Conservation (phyloP, 495 filamentous ascomycete species). For the Penicillium crystallinum region DNA sequence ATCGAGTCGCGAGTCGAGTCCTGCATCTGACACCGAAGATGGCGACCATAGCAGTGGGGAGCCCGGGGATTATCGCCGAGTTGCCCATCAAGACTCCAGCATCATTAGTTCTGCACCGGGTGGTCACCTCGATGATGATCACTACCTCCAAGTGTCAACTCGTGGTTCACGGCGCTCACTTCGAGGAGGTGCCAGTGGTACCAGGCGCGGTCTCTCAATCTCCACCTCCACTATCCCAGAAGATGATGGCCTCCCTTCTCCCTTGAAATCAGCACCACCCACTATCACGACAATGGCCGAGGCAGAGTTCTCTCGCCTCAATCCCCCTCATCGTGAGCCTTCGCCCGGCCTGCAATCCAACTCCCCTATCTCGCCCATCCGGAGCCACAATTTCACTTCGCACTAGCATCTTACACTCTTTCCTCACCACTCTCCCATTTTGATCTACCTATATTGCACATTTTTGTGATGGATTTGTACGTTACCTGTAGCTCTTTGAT, state of each 20-base stretch:
- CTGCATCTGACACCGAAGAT: conserved; percentile 31
- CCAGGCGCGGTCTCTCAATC: conserved; percentile 30
- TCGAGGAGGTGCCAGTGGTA: conserved; percentile 34
- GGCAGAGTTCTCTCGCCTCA: conserved; percentile 18
- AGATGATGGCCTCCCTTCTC: conserved; percentile 23
- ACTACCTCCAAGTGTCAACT: conserved; percentile 10
- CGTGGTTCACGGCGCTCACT: conserved; percentile 33
- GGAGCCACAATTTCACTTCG: conserved; percentile 6
- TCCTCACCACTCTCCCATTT: conserved; percentile 8
- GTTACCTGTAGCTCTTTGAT: neutral
- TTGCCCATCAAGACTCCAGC: conserved; percentile 24
- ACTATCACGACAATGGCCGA: conserved; percentile 30
- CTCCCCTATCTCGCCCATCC: conserved; percentile 16
- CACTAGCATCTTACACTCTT: conserved; percentile 11
- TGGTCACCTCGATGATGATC: conserved; percentile 23
- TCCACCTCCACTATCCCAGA: conserved; percentile 32
- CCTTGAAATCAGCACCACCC: conserved; percentile 33
- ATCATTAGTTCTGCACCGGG: conserved; percentile 15
- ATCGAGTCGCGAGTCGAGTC: conserved; percentile 26
- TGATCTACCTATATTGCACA: conserved; percentile 16
- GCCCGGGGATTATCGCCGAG: conserved; percentile 24
- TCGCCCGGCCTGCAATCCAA: conserved; percentile 22
- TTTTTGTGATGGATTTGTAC: conserved; percentile 9
- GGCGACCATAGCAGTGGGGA: conserved; percentile 21
- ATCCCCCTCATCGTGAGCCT: conserved; percentile 9